Evolutionary conservation across 805 yeast genomes (phyloP).

Genomic region (Sugiyamaella floridensis): DNA sequence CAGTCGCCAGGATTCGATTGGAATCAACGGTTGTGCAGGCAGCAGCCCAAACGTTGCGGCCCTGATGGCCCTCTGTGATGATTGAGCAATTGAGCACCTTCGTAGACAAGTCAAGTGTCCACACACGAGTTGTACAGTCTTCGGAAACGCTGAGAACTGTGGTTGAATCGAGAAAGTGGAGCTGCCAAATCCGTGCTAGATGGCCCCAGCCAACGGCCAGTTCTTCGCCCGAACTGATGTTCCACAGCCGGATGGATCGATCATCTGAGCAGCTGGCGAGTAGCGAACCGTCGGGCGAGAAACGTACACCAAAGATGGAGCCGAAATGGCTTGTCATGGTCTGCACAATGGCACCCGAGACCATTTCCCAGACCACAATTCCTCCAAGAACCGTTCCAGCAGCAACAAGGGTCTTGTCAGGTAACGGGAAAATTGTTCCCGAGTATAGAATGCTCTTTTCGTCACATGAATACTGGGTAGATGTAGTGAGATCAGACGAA

Average conservation of each 20-base stretch:
- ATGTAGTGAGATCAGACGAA: slow-evolving; percentile 24
- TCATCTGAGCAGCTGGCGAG: slow-evolving; percentile 89
- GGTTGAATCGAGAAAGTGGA: slow-evolving; percentile 45
- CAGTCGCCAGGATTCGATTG: slow-evolving; percentile 55
- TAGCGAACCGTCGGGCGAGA: slow-evolving; percentile 48
- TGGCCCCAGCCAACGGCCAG: slow-evolving; percentile 94
- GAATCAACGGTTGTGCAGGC: slow-evolving; percentile 50
- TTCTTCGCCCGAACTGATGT: slow-evolving; percentile 47
- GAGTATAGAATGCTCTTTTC: slow-evolving; percentile 84
- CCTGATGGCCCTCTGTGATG: slow-evolving; percentile 65
- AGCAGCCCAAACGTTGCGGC: slow-evolving; percentile 73
- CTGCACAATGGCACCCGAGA: slow-evolving; percentile 39
- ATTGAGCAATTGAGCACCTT: slow-evolving; percentile 36
- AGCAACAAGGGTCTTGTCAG: slow-evolving; percentile 45
- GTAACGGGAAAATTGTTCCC: slow-evolving; percentile 56
- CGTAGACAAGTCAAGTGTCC: slow-evolving; percentile 44
- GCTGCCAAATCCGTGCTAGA: slow-evolving; percentile 85
- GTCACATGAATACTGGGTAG: slow-evolving; percentile 39
- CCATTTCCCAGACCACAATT: slow-evolving; percentile 61
- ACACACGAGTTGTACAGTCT: slow-evolving; percentile 75
- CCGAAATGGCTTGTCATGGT: slow-evolving; percentile 78
- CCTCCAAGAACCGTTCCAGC: slow-evolving; percentile 96
- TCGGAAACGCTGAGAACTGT: slow-evolving; percentile 67
- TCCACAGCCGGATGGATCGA: slow-evolving; percentile 76
- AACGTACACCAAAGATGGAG: slow-evolving; percentile 73